Conservation (phyloP, 164 flowering plant species). For the Umbilicus rupestris region DNA sequence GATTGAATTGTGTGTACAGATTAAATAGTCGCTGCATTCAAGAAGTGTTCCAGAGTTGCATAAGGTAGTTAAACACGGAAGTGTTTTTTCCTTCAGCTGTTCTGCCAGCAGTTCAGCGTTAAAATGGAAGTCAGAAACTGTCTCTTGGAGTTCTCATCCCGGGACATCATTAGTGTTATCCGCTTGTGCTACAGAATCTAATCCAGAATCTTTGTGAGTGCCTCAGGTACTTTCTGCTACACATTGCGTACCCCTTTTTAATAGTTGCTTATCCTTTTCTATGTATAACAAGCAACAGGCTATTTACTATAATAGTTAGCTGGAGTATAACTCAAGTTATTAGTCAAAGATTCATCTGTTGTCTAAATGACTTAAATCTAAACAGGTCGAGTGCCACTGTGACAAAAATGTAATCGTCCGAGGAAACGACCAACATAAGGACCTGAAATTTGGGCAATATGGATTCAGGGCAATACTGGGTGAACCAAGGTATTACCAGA, state of each 20-base stretch:
- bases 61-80: slow-evolving; percentile 12
- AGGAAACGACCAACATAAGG: neutral
- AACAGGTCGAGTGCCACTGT: too few relatives aligned
- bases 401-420: neutral
- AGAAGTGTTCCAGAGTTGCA: slow-evolving; percentile 14
- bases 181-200: slow-evolving; percentile 26
- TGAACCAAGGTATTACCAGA: slow-evolving; percentile 3
- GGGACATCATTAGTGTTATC: slow-evolving; percentile 26
- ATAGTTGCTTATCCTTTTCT: neutral
- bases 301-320: neutral
- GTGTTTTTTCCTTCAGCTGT: slow-evolving; percentile 15
- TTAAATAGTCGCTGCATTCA: slow-evolving; percentile 20
- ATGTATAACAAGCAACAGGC: neutral
- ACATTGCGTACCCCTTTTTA: neutral
- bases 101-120: slow-evolving; percentile 21
- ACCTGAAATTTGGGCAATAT: neutral
- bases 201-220: slow-evolving; percentile 88
- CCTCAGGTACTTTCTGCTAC: slow-evolving; percentile 24
- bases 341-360: neutral
- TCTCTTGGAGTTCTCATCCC: slow-evolving; percentile 16
- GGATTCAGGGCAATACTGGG: slow-evolving; percentile 2
- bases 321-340: neutral
- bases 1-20: slow-evolving; percentile 32
- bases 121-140: slow-evolving; percentile 12
- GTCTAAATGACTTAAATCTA: too few relatives aligned